Conservation (phyloP, 768 basidiomycete genomes). For the Sutorius australiensis region DNA sequence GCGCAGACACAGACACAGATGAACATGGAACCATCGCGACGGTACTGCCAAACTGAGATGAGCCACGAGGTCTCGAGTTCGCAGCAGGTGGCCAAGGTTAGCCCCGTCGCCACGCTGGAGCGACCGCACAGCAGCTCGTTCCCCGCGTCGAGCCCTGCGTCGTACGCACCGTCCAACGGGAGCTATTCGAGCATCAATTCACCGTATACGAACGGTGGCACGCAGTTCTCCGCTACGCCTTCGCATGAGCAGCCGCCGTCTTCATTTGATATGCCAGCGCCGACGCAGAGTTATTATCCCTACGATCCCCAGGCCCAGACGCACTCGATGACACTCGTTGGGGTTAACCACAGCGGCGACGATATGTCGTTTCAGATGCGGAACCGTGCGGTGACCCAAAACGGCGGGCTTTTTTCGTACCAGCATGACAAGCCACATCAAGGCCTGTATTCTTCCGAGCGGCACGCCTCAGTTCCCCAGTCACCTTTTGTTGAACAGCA, state of each 20-base stretch:
- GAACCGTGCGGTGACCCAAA: conserved; percentile 16
- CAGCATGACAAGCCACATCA: conserved; percentile 24
- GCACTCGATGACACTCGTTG: conserved; percentile 21
- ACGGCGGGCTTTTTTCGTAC: conserved; percentile 15
- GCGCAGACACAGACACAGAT: conserved; percentile 11
- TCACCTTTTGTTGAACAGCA: conserved; percentile 17
- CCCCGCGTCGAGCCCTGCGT: conserved; percentile 21
- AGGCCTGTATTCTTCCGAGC: conserved; percentile 23
- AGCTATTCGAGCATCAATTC: conserved; percentile 25
- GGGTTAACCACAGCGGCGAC: conserved; percentile 12
- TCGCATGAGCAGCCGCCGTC: conserved; percentile 21
- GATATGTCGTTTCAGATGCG: conserved; percentile 18
- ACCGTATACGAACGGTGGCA: conserved; percentile 22
- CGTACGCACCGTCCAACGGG: conserved; percentile 22
- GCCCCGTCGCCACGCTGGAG: conserved; percentile 16
- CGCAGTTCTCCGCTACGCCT: conserved; percentile 16
- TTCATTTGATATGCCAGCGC: conserved; percentile 18
- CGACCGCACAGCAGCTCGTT: conserved; percentile 21
- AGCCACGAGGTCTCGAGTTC: conserved; percentile 4
- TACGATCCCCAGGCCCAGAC: conserved; percentile 17
- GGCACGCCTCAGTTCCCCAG: conserved; percentile 17
- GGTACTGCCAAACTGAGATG: conserved; percentile 15
- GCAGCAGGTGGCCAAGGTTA: conserved; percentile 10
- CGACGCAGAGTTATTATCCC: conserved; percentile 18
- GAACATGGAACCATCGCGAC: conserved; percentile 15